phyloP scores from a whole-genome alignment of 2,329 filamentous ascomycete species.

The Colletotrichum siamense region DNA sequence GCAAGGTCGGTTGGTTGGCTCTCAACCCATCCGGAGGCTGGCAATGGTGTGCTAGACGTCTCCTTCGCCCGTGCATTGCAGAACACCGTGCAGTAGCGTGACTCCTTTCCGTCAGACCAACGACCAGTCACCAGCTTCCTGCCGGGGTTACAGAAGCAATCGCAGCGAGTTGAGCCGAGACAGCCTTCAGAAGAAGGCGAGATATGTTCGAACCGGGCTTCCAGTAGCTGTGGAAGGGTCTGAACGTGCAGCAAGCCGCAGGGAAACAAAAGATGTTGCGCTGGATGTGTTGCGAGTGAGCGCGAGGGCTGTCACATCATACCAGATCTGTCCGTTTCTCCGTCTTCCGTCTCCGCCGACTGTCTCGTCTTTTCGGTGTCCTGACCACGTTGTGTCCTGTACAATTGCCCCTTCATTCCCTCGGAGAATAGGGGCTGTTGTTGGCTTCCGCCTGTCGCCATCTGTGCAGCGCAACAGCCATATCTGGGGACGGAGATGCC shows the following conservation, averaged over 20 bases:
- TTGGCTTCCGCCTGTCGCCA: background rate
- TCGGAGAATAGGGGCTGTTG: background rate
- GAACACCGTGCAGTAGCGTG: background rate
- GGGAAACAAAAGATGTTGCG: background rate
- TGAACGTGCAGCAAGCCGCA: background rate
- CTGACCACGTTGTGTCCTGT: background rate
- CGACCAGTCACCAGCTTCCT: background rate
- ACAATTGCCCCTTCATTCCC: background rate
- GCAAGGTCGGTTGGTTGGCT: background rate
- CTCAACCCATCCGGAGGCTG: background rate
- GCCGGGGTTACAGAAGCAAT: background rate
- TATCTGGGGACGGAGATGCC: background rate
- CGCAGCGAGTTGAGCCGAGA: background rate
- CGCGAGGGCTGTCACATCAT: slow-evolving; percentile 8
- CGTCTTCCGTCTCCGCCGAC: background rate
- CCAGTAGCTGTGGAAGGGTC: background rate
- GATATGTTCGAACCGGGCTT: background rate
- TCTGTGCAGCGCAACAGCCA: background rate
- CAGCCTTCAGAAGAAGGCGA: background rate
- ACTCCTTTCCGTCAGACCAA: background rate
- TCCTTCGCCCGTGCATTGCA: slow-evolving; percentile 4
- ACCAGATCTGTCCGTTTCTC: slow-evolving; percentile 5
- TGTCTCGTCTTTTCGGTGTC: background rate
- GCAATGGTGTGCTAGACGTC: background rate
- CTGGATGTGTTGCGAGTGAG: background rate